These are phyloP conservation scores for Moniliophthora roreri DNA, from an alignment of 1,284 basidiomycete genomes.

Conservation along the genomic window DNA sequence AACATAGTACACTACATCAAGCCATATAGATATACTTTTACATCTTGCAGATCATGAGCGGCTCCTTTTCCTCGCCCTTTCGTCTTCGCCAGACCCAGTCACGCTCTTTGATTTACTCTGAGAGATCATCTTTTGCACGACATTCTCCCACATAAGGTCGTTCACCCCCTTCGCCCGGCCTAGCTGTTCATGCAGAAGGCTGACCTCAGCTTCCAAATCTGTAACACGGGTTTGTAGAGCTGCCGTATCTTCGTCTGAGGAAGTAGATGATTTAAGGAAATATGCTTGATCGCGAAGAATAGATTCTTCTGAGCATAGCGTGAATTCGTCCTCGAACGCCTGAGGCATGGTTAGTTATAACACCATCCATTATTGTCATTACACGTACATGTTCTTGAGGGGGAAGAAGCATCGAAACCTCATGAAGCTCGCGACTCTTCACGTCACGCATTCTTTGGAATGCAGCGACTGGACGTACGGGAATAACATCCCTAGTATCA, in stretches of 20 bases:
- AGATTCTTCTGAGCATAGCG: conserved; percentile 48
- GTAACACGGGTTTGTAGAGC: conserved; percentile 55
- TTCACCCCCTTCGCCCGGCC: conserved; percentile 83
- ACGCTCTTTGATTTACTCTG: conserved; percentile 19
- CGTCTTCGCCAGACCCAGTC: neutral
- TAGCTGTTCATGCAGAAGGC: conserved; percentile 63
- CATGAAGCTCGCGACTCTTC: conserved; percentile 65
- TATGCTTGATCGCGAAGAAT: conserved; percentile 60
- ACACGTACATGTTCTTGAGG: conserved; percentile 38
- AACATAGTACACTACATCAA: no score
- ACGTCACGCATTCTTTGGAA: conserved; percentile 73
- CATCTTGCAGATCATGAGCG: neutral
- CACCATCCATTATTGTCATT: neutral
- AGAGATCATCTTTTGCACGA: conserved; percentile 61
- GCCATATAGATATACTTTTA: neutral
- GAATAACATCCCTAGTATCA: conserved; percentile 56
- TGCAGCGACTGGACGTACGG: conserved; percentile 62
- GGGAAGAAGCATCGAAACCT: conserved; percentile 62
- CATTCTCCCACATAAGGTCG: conserved; percentile 86
- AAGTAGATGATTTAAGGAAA: conserved; percentile 48
- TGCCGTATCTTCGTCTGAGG: conserved; percentile 29
- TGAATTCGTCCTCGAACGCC: conserved; percentile 29
- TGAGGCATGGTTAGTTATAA: conserved; percentile 13
- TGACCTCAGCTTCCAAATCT: conserved; percentile 75
- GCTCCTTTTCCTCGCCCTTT: neutral